A percentile compares a stretch with the other conserved stretches of the same genome.
Evolutionary conservation across 2,329 filamentous ascomycete genomes (phyloP).

Genomic region (Alternaria alternata): DNA sequence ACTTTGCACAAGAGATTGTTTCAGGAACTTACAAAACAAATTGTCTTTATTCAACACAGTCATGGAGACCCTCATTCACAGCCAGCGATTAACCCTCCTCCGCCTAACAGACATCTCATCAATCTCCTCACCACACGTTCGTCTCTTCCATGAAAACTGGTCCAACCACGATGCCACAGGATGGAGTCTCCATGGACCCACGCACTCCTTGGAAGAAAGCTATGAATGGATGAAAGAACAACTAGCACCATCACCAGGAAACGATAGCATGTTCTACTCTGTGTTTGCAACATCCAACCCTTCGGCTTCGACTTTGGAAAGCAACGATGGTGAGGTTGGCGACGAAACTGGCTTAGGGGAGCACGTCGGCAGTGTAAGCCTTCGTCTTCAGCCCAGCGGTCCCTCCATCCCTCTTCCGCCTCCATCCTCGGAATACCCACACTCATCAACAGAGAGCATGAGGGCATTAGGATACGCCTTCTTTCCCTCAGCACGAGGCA

Average conservation of each 20-base stretch:
- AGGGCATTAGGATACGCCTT: conserved; percentile 35
- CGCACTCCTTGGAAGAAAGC: conserved; percentile 26
- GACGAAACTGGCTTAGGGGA: conserved; percentile 3
- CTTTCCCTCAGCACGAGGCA: conserved; percentile 28
- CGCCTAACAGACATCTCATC: conserved; percentile 27
- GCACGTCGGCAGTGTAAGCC: conserved; percentile 26
- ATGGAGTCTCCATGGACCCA: conserved; percentile 38
- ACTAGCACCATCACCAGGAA: not conserved
- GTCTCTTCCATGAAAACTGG: conserved; percentile 42
- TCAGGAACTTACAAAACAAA: not conserved
- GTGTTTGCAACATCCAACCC: conserved; percentile 14
- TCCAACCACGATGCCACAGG: conserved; percentile 28
- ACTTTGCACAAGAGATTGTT: not conserved
- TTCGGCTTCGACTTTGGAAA: not conserved
- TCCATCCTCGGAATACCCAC: not conserved
- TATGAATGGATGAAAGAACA: conserved; percentile 31
- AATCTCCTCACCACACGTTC: conserved; percentile 24
- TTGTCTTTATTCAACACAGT: not conserved
- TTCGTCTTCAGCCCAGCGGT: conserved; percentile 15
- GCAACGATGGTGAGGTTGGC: not conserved
- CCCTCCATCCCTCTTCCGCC: conserved; percentile 8
- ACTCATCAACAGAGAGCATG: conserved; percentile 8
- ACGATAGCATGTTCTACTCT: conserved; percentile 27
- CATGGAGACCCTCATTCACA: conserved; percentile 18
- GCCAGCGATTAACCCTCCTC: conserved; percentile 34